Evolutionary conservation across 192 early-diverging fungal genomes (phyloP).

Genomic region (Coemansia aciculifera): DNA sequence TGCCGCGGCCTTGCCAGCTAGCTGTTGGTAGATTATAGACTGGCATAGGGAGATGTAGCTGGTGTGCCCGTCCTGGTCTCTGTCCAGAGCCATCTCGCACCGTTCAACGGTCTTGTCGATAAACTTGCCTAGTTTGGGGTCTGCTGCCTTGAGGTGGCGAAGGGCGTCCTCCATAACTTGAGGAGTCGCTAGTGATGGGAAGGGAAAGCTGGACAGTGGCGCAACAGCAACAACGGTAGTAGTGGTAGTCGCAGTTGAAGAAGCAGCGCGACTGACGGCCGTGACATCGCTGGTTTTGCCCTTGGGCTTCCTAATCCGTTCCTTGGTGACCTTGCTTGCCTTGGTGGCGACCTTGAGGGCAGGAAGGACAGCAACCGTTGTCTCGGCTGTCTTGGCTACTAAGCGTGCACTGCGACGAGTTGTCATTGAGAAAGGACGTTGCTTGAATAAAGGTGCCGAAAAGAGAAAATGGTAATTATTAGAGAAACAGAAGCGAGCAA

Average conservation of each 20-base stretch:
- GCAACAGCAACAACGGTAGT: neutral
- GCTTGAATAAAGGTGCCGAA: neutral
- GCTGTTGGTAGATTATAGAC: slow-evolving; percentile 72
- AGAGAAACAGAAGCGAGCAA: neutral
- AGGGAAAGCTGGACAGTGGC: neutral
- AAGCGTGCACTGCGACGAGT: slow-evolving; percentile 36
- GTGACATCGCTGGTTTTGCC: neutral
- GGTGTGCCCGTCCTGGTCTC: slow-evolving; percentile 26
- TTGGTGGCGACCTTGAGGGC: neutral
- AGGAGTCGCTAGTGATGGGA: slow-evolving; percentile 15
- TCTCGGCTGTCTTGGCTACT: slow-evolving; percentile 13
- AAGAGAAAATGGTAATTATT: neutral
- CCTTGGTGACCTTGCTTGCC: slow-evolving; percentile 10
- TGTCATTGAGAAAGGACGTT: slow-evolving; percentile 7
- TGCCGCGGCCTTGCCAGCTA: slow-evolving; percentile 66
- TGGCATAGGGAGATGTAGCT: slow-evolving; percentile 44
- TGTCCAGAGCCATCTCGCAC: slow-evolving; percentile 31
- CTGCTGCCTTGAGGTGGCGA: slow-evolving; percentile 45
- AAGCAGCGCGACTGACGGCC: neutral
- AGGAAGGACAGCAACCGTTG: neutral
- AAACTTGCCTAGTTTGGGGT: slow-evolving; percentile 46
- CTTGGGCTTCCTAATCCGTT: slow-evolving; percentile 6
- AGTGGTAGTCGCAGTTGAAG: neutral
- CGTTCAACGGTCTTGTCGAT: slow-evolving; percentile 35
- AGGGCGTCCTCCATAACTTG: slow-evolving; percentile 40